phyloP scores from a whole-genome alignment of 2,329 filamentous ascomycete genomes.

The Scedosporium dehoogii region DNA sequence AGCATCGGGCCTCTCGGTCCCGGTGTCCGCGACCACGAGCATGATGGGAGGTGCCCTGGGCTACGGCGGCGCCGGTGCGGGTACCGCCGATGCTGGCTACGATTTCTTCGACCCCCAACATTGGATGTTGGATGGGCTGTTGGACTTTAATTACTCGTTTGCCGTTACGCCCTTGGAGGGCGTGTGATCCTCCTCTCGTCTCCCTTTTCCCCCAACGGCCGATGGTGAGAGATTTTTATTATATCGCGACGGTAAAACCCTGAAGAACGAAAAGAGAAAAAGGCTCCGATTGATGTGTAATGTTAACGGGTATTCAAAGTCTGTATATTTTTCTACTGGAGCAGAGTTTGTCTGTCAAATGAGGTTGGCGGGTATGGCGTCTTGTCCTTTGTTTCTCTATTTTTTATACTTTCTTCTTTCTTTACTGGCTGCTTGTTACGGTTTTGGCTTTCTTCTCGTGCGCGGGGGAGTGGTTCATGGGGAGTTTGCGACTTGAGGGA shows the following conservation, averaged over 20 bases:
- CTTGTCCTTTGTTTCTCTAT: background rate
- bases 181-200: slow-evolving; percentile 22
- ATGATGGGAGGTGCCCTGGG: slow-evolving; percentile 36
- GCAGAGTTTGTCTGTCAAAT: no score
- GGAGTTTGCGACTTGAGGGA: no score
- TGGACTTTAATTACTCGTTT: slow-evolving; percentile 68
- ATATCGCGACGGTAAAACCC: no score
- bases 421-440: background rate
- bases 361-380: no score
- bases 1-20: slow-evolving; percentile 34
- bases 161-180: slow-evolving; percentile 41
- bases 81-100: slow-evolving; percentile 60
- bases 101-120: slow-evolving; percentile 89
- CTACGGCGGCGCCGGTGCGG: slow-evolving; percentile 36
- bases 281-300: no score
- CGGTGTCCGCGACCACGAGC: slow-evolving; percentile 28
- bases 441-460: background rate
- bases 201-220: background rate
- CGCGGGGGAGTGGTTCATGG: no score
- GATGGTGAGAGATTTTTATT: no score
- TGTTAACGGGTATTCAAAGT: no score
- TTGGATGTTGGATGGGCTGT: slow-evolving; percentile 82
- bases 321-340: no score
- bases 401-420: background rate
- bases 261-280: no score